Percentiles rank a stretch among this genome's conserved stretches.
Evolutionary conservation across 1,284 basidiomycete species (phyloP).

Genomic region (Afroboletus lepidellus): DNA sequence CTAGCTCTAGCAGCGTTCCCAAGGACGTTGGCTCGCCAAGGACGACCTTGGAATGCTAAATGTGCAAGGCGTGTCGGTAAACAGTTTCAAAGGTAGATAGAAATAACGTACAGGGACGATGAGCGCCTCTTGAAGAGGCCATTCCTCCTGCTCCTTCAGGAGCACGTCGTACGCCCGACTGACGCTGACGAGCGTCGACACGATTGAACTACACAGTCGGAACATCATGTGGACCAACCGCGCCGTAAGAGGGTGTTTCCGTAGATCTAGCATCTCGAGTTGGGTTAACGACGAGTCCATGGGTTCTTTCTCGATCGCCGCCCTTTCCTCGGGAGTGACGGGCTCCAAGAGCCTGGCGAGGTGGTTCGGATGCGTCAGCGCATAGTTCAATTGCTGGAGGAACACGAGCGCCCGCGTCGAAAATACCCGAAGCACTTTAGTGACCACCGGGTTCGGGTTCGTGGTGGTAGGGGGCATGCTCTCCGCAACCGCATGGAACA

Average conservation of each 20-base stretch:
- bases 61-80: background rate
- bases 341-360: conserved; percentile 80
- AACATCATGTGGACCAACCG: conserved; percentile 70
- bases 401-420: conserved; percentile 65
- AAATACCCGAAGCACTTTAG: conserved; percentile 67
- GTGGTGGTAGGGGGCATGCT: conserved; percentile 39
- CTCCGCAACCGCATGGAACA: conserved; percentile 72
- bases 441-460: conserved; percentile 46
- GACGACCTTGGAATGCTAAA: conserved; percentile 77
- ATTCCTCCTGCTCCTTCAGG: conserved; percentile 63
- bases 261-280: conserved; percentile 54
- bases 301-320: conserved; percentile 61
- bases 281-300: conserved; percentile 35
- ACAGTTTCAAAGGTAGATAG: background rate
- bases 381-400: conserved; percentile 88
- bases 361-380: conserved; percentile 87
- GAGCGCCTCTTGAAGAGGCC: conserved; percentile 65
- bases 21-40: conserved; percentile 75
- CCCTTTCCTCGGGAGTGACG: conserved; percentile 72
- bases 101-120: conserved; percentile 66
- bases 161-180: conserved; percentile 72
- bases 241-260: conserved; percentile 68
- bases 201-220: conserved; percentile 63
- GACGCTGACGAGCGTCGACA: conserved; percentile 69
- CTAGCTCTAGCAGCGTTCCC: conserved; percentile 76